These are phyloP conservation scores for Heterobasidion occidentale DNA, from an alignment of 1,284 basidiomycete genomes.

Conservation along the genomic window DNA sequence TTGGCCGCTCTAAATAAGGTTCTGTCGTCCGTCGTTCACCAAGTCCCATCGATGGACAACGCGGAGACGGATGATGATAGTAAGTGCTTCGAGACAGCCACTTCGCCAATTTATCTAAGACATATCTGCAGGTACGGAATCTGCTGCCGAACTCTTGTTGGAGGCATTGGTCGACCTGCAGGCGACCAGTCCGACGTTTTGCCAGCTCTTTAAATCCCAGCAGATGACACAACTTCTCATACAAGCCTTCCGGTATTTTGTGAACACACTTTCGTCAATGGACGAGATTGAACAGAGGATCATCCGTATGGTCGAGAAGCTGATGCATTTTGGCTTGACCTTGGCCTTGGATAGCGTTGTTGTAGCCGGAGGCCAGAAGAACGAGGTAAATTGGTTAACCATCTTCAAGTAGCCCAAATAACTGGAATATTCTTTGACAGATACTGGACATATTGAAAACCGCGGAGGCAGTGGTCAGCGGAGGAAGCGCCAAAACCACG, in stretches of 20 bases:
- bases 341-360: conserved; percentile 57
- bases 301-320: conserved; percentile 52
- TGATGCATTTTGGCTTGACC: conserved; percentile 58
- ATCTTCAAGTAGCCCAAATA: background rate
- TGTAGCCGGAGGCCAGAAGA: conserved; percentile 47
- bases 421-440: conserved; percentile 23
- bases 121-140: conserved; percentile 12
- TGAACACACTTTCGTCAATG: conserved; percentile 30
- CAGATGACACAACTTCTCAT: conserved; percentile 59
- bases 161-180: conserved; percentile 64
- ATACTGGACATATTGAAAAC: conserved; percentile 49
- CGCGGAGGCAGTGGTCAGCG: conserved; percentile 45
- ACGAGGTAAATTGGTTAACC: conserved; percentile 40
- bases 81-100: conserved; percentile 1
- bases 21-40: conserved; percentile 13
- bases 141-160: conserved; percentile 50
- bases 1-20: conserved; percentile 46
- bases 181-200: conserved; percentile 50
- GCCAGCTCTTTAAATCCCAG: conserved; percentile 64
- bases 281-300: conserved; percentile 35
- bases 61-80: conserved; percentile 1
- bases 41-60: background rate
- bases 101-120: background rate
- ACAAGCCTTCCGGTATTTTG: conserved; percentile 52
- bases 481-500: conserved; percentile 31